These are phyloP conservation scores for Paraurostyla sp. DNA, from an alignment of 73 alveolate species.

Conservation along the genomic window DNA sequence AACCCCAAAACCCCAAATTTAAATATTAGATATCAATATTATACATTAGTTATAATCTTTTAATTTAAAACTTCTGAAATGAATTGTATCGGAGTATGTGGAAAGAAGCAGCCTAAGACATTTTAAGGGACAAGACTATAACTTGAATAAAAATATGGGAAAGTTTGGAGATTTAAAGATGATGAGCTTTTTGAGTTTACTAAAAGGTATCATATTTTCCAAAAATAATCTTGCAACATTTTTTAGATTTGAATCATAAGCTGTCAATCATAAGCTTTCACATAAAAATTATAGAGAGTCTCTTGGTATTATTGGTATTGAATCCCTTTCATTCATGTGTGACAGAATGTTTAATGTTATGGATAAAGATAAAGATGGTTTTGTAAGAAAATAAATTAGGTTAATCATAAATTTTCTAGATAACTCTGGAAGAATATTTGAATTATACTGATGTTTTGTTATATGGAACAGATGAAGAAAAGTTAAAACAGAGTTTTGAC, in stretches of 20 bases:
- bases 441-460: slow-evolving; percentile 77
- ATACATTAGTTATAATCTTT: too few species aligned
- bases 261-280: slow-evolving; percentile 59
- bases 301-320: slow-evolving; percentile 79
- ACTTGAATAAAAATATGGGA: slow-evolving; percentile 16
- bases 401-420: slow-evolving; percentile 16
- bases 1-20: too few species aligned
- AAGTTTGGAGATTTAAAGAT: slow-evolving; percentile 59
- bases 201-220: slow-evolving; percentile 48
- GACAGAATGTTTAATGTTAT: slow-evolving; percentile 83
- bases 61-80: too few species aligned
- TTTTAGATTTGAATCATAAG: slow-evolving; percentile 39
- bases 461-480: slow-evolving; percentile 82
- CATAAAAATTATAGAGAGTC: slow-evolving; percentile 65
- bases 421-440: slow-evolving; percentile 75
- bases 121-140: neutral
- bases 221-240: too few species aligned
- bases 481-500: slow-evolving; percentile 68
- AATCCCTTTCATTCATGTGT: slow-evolving; percentile 66
- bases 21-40: too few species aligned
- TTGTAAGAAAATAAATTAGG: slow-evolving; percentile 37
- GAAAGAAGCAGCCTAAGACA: slow-evolving; percentile 34
- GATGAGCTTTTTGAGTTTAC: slow-evolving; percentile 61
- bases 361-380: slow-evolving; percentile 72
- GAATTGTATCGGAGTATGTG: too few species aligned